These are phyloP conservation scores for Sugiyamaella marilandica DNA, from an alignment of 805 yeast genomes.

Conservation along the genomic window DNA sequence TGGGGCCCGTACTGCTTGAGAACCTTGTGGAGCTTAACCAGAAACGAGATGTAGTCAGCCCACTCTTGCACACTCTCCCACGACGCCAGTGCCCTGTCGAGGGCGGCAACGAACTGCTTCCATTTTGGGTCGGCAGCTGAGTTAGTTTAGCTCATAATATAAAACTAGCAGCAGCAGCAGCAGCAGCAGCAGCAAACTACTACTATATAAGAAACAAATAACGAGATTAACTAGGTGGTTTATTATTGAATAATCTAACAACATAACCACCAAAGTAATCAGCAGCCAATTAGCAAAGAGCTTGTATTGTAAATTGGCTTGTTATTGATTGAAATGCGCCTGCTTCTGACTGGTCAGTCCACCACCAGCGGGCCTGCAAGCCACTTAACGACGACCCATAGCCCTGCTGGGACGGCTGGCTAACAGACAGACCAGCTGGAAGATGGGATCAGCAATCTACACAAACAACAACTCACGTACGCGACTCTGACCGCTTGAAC, in stretches of 20 bases:
- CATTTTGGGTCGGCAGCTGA: slow-evolving; percentile 47
- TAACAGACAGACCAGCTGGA: too few species aligned
- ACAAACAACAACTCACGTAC: slow-evolving; percentile 9
- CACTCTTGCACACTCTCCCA: slow-evolving; percentile 89
- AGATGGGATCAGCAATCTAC: background rate
- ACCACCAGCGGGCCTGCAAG: too few species aligned
- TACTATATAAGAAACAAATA: too few species aligned
- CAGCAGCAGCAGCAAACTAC: background rate
- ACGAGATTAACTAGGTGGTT: too few species aligned
- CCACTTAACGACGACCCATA: too few species aligned
- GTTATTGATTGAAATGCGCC: too few species aligned
- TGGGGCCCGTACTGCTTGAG: slow-evolving; percentile 44
- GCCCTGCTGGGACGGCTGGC: too few species aligned
- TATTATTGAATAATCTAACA: too few species aligned
- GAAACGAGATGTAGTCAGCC: slow-evolving; percentile 95
- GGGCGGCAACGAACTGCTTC: slow-evolving; percentile 58
- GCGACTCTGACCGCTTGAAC: slow-evolving; percentile 13
- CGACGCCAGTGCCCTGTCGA: slow-evolving; percentile 65
- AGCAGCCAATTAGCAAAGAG: too few species aligned
- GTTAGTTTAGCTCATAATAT: background rate
- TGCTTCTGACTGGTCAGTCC: too few species aligned
- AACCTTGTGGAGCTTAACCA: slow-evolving; percentile 73
- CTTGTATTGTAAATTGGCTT: too few species aligned
- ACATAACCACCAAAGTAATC: too few species aligned
- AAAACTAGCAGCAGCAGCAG: background rate